phyloP scores from a whole-genome alignment of 768 basidiomycete species.

The Trametes maxima region DNA sequence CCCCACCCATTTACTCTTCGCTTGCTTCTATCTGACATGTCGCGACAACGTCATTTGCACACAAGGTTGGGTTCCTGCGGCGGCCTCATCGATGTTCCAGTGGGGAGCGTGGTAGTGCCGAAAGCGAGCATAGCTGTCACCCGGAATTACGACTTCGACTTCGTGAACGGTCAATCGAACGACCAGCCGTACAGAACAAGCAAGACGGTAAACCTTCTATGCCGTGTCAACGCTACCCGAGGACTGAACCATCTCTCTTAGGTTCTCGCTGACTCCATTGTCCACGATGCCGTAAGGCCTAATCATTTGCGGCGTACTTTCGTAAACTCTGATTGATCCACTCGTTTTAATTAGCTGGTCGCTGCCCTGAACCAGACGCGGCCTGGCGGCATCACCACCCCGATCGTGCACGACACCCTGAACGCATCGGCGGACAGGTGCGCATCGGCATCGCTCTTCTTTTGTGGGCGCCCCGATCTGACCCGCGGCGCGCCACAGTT shows the following conservation, averaged over 20 bases:
- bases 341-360: constrained; percentile 43
- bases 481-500: constrained; percentile 44
- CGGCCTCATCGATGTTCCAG: constrained; percentile 63
- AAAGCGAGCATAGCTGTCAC: constrained; percentile 65
- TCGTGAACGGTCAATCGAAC: constrained; percentile 45
- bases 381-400: constrained; percentile 39
- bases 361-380: constrained; percentile 47
- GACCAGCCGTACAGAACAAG: constrained; percentile 67
- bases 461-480: constrained; percentile 10
- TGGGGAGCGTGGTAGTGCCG: constrained; percentile 79
- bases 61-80: constrained; percentile 82
- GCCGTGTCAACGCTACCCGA: constrained; percentile 9
- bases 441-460: constrained; percentile 18
- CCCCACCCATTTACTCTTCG: not conserved
- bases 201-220: constrained; percentile 51
- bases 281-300: constrained; percentile 52
- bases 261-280: constrained; percentile 60
- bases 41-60: constrained; percentile 5
- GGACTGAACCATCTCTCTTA: constrained; percentile 31
- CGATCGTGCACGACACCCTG: constrained; percentile 46
- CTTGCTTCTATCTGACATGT: constrained; percentile 16
- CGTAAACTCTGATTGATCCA: constrained; percentile 2
- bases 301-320: constrained; percentile 12
- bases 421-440: constrained; percentile 88
- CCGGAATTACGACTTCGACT: constrained; percentile 80